Evolutionary conservation across 2,329 filamentous ascomycete species (phyloP).

Genomic region (Metarhizium humberi): DNA sequence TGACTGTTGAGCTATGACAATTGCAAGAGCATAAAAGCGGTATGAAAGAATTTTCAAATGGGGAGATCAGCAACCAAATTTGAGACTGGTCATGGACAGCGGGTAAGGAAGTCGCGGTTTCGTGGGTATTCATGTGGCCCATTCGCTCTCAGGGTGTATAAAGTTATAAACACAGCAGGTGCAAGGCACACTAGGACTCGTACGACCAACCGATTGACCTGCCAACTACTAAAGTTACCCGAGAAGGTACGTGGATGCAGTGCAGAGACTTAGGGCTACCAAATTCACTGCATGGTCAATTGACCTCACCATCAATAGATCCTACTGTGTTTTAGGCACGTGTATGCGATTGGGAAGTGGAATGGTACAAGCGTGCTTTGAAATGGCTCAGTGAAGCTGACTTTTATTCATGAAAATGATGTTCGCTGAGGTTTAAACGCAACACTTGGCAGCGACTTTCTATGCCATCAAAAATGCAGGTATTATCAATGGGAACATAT

Average conservation of each 20-base stretch:
- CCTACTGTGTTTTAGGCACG: too few species aligned
- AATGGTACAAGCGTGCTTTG: neutral
- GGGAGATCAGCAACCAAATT: neutral
- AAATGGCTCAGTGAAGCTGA: neutral
- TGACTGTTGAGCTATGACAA: neutral
- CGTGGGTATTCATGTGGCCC: neutral
- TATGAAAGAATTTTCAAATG: neutral
- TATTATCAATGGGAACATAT: slow-evolving; percentile 63
- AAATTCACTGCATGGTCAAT: too few species aligned
- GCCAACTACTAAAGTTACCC: too few species aligned
- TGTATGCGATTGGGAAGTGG: neutral
- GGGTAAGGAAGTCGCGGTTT: neutral
- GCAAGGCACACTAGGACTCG: too few species aligned
- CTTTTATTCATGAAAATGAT: neutral
- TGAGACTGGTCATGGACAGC: neutral
- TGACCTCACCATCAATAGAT: too few species aligned
- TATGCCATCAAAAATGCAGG: slow-evolving; percentile 62
- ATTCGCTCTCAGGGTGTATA: neutral
- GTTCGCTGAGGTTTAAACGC: slow-evolving; percentile 24
- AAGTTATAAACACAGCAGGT: too few species aligned
- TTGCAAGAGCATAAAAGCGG: neutral
- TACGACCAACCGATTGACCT: too few species aligned
- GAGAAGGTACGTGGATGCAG: too few species aligned
- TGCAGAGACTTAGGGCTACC: too few species aligned
- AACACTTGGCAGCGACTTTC: slow-evolving; percentile 51